Evolutionary conservation across 495 filamentous ascomycete species (phyloP), one percentile per base, ranked within the genome.

Genomic region (Annulohypoxylon bovei): DNA sequence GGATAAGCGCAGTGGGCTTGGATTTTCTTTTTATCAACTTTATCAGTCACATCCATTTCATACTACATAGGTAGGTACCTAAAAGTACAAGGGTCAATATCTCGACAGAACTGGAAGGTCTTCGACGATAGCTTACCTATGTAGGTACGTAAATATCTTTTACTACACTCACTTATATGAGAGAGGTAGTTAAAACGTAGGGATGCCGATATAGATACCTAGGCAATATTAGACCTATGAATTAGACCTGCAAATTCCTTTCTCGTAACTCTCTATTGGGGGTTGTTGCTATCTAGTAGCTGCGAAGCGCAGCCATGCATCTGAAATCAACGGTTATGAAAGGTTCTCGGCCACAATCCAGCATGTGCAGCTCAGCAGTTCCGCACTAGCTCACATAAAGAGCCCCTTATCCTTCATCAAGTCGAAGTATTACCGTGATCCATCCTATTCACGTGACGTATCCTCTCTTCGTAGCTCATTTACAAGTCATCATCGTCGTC

Each of bases 401-500:
- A 58, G 32, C 64, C 66, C 67, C 67, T 53, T 63, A 58, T 74
- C 46, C 54, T 63, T 70, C 49, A 55, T 68, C 52, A 62, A 62
- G 40, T 63, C 58, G 44, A 63, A 68, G 68, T 68, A 77, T 75
- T 70, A 67, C 54, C 33, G 53, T 65, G 65, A 62, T 37, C 59
- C 28, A 59, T 57, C 67, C 39, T 70, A 65, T 62, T 44, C 70
- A 61, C 55, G 20, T 55, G 28, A 7, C 40, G 14, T 39, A 25
- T 64, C 39, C 47, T 69, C 55, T 58, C 5, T 9, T 66, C 39
- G 39, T 68, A 39, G 44, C 67, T 46, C 70, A 64, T 79, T 81
- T 82, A 88, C 77, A 88, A 76, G 73, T 85, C 83, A 20, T 87
- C 86, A 67, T 92, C 87, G 72, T 97, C 94, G 69, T 98, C 95